Conservation (phyloP, 768 basidiomycete genomes). For the Strobilomyces dryophilus region DNA sequence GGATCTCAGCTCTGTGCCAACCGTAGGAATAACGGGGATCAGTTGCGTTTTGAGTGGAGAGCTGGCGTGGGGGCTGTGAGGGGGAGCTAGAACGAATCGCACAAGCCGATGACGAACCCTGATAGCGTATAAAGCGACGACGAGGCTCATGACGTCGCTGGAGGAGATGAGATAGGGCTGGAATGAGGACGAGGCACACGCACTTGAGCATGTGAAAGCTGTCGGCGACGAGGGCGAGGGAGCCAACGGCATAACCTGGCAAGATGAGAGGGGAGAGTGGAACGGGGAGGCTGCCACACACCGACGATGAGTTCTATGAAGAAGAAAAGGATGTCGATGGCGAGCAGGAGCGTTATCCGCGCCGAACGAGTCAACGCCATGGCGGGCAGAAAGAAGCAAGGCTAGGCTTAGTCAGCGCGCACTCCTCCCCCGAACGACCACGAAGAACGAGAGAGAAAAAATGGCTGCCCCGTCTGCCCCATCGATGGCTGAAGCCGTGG, state of each 20-base stretch:
- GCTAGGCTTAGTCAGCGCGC: constrained; percentile 21
- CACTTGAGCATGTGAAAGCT: constrained; percentile 99
- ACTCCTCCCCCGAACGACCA: not conserved
- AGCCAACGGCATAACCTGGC: constrained; percentile 91
- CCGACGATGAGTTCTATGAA: constrained; percentile 81
- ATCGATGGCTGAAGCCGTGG: constrained; percentile 91
- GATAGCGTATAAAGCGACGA: constrained; percentile 95
- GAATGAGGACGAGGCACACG: constrained; percentile 24
- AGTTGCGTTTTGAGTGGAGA: constrained; percentile 53
- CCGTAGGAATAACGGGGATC: constrained; percentile 91
- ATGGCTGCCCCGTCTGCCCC: constrained; percentile 74
- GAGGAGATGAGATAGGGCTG: constrained; percentile 8
- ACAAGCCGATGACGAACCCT: constrained; percentile 41
- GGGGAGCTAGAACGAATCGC: constrained; percentile 5
- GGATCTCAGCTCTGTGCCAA: constrained; percentile 98
- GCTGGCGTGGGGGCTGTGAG: constrained; percentile 37
- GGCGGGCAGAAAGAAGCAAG: not conserved
- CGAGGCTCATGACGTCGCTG: constrained; percentile 94
- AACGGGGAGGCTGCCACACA: constrained; percentile 29
- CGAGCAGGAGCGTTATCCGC: constrained; percentile 70
- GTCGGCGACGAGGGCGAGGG: constrained; percentile 92
- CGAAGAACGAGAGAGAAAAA: not conserved
- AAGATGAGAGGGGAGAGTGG: constrained; percentile 7
- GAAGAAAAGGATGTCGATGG: constrained; percentile 86
- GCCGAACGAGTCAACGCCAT: constrained; percentile 60